These are phyloP conservation scores for Pseudogymnoascus sp. DNA, from an alignment of 2,329 filamentous ascomycete genomes.

Conservation along the genomic window DNA sequence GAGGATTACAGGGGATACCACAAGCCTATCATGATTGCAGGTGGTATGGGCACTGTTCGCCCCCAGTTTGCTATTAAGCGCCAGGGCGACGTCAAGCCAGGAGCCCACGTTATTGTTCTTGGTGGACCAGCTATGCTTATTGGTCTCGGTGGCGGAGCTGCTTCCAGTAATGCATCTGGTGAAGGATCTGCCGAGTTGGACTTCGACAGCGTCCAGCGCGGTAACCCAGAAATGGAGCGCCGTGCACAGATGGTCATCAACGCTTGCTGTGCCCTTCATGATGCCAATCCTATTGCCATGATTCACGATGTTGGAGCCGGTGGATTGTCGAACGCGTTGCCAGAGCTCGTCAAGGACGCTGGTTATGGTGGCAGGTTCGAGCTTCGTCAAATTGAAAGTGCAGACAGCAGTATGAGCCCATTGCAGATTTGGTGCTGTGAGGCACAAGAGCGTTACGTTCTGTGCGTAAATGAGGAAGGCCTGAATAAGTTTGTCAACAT, in stretches of 20 bases:
- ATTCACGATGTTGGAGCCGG: conserved; percentile 97
- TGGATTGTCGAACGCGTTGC: conserved; percentile 72
- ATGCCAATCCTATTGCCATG: conserved; percentile 83
- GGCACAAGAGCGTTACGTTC: conserved; percentile 90
- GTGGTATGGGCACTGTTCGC: conserved; percentile 84
- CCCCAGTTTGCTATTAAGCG: conserved; percentile 87
- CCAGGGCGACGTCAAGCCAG: conserved; percentile 67
- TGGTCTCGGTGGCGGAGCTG: conserved; percentile 88
- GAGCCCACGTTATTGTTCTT: conserved; percentile 86
- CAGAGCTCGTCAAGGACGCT: conserved; percentile 86
- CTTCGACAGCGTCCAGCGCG: conserved; percentile 93
- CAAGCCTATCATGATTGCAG: conserved; percentile 98
- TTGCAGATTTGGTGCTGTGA: conserved; percentile 98
- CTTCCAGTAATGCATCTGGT: conserved; percentile 79
- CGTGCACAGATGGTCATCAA: conserved; percentile 98
- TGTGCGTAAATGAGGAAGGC: conserved; percentile 73
- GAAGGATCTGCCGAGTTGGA: conserved; percentile 88
- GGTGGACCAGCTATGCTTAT: conserved; percentile 97
- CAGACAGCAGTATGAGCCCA: conserved; percentile 86
- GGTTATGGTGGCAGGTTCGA: conserved; percentile 88
- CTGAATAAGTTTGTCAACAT: conserved; percentile 68
- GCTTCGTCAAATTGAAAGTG: conserved; percentile 85
- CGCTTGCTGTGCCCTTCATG: conserved; percentile 75
- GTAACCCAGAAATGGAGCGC: conserved; percentile 92
- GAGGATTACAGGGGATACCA: conserved; percentile 83